Base-by-base conservation (phyloP, 768 basidiomycete species). In the Rhodotorula diobovata region DNA sequence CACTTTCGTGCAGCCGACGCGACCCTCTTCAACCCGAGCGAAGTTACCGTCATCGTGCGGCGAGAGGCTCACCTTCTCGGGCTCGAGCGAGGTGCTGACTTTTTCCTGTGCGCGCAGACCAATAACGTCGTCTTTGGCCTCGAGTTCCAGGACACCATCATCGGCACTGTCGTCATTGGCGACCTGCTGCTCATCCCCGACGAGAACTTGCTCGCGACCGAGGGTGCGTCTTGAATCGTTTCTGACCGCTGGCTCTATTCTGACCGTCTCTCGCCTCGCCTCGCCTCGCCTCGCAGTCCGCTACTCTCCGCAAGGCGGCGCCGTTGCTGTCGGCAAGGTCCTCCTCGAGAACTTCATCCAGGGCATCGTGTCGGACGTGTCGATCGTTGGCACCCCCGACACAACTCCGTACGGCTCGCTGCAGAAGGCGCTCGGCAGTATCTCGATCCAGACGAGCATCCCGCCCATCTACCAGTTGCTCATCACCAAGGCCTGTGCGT, bases 321-420 rank as follows among this genome's bases (percentile, higher is more conserved):
- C 77, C 30, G 79, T 82, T n/a, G 76, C 82, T 3, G 85, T 87
- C 7, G 88, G 89, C 23, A 37, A 67, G 46, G 76, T 77, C 15
- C 77, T 90, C 70, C 82, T 90, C 43, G 85, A 88, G 78, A 87
- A 88, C 77, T 90, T 86, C 76, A 79, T 90, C 25, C 86, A 88
- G 80, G 88, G 88, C 32, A 72, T 86, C 39, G 59, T 46, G 43
- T 57, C 45, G 50, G 46, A 71, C 39, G 70, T 71, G 18, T 18
- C 43, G 37, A 89, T 90, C 60, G 76, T 80, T 8, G 89, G 89
- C 9, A 82, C 84, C 8, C 82, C 82, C 3, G 80, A 76, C 53
- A 86, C 88, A 8, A 90, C 88, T 0, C 80, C 82, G 0, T 86
- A 89, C 32, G 81, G 82, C 57, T 89, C 88, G 1, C 80, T 90